Base-by-base conservation (phyloP, 83 land plant genomes). In the Isoetes engelmannii region DNA sequence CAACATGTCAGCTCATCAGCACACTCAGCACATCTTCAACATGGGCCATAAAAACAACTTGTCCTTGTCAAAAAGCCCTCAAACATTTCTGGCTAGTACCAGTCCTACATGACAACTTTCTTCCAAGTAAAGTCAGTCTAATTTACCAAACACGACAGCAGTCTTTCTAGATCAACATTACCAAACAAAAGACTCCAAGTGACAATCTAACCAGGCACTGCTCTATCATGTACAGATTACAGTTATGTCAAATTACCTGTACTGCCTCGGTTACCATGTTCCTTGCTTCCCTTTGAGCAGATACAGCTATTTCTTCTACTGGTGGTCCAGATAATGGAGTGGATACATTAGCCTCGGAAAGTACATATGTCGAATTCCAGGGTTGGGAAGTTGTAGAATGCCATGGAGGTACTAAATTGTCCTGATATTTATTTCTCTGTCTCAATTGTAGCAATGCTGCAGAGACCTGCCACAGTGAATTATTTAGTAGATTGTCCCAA, bases 211-310 rank as follows among this genome's bases (percentile, higher is more conserved):
- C 2, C 37, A 28, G 37, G 37, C 37, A 28, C 37, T 28, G 37
- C 37, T 7, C 17, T 8, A 12, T 45, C 7, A 19, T 61, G 1
- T 7, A 21, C 15, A 15, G 7, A 69, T 7, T 56, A 18, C 20
- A n/a, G 7, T 21, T 13, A 12, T 9, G 7, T 7, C 21, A 10
- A n/a, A 51, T 49, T 84, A 92, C 97, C 89, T 89, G 89, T 57
- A 94, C 75, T 18, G 96, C 89, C 47, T 74, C 80, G 71, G 79
- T 73, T 10, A 95, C 91, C 91, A 95, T 82, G 9, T 65, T 59
- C 55, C 75, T 81, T 6, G 99, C 97, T 59, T 82, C 87, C 55
- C 65, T 72, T 72, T 83, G 85, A 60, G 99, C 84, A 21, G 77
- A 76, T 58, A 79, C 75, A 51, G 84, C 66, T 57, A 91, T 81